Base-by-base conservation (phyloP, 495 filamentous ascomycete genomes). In the Podospora tetraspora region DNA sequence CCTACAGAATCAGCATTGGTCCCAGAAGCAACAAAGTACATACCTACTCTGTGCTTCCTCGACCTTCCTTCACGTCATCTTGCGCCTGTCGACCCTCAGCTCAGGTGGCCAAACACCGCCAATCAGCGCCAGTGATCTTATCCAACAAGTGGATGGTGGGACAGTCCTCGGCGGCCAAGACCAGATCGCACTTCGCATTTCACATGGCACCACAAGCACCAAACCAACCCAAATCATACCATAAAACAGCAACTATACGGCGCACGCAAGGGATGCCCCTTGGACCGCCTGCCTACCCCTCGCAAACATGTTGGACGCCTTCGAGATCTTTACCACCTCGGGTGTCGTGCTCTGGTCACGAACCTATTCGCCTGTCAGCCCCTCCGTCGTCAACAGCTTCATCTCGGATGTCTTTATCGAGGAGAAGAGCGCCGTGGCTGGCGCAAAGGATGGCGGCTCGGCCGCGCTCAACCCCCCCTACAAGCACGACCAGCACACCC, bases 401-500 rank as follows among this genome's bases (percentile, higher is more conserved):
- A 96, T 99, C 82, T 88, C 88, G 77, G 93, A 98, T 78, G 90
- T 97, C 75, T 94, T 99, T 81, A 97, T 99, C 75, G 96, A 98
- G 80, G 95, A 97, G 75, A 89, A 90, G 43, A 84, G 84, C 64
- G 84, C 90, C 52, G 85, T 86, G 61, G 82, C 81, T 56, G 84
- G 82, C 70, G 82, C 84, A 67, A 86, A 85, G 68, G 84, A 86
- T 61, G 83, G 87, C 75, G 77, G 79, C 22, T 84, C 86, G 56
- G 84, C 86, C 4, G 79, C 86, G 4, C 77, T 78, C 57, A 90
- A 90, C 70, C 88, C 92, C 1, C 80, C 88, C 0, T 97, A 93
- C 81, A 94, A 89, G 80, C 90, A 92, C 74, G 95, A 98, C 73
- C 92, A 94, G 71, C 96, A 98, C 78, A 98, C 93, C 0, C 79